phyloP scores from a whole-genome alignment of 805 yeast genomes.

The Metschnikowia gruessii region DNA sequence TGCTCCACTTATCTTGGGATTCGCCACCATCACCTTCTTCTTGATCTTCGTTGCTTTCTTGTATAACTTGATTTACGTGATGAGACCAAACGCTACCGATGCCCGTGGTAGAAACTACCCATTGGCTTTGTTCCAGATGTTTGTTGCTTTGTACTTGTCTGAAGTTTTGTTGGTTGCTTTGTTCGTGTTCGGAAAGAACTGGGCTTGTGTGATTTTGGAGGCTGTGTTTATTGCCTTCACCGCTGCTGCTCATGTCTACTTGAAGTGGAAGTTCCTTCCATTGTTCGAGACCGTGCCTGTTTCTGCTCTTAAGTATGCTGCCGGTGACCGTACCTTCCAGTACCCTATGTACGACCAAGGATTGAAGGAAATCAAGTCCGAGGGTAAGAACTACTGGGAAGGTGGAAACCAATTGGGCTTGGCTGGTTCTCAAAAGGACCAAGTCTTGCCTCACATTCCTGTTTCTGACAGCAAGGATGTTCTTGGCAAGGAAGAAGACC shows the following conservation, averaged over 20 bases:
- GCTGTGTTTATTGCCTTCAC: conserved; percentile 58
- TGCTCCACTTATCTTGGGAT: conserved; percentile 67
- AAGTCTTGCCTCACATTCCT: conserved; percentile 15
- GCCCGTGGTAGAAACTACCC: conserved; percentile 74
- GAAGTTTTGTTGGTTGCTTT: conserved; percentile 68
- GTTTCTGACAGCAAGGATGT: not conserved
- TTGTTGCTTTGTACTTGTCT: conserved; percentile 67
- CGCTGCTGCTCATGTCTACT: conserved; percentile 54
- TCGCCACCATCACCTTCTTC: conserved; percentile 56
- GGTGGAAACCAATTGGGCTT: conserved; percentile 44
- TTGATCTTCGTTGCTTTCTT: conserved; percentile 59
- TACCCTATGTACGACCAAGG: conserved; percentile 72
- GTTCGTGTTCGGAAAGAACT: conserved; percentile 72
- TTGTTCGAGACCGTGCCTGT: conserved; percentile 68
- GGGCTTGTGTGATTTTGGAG: conserved; percentile 76
- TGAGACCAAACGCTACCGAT: conserved; percentile 54
- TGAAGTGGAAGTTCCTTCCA: conserved; percentile 58
- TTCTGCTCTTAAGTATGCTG: conserved; percentile 52
- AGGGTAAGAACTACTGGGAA: conserved; percentile 49
- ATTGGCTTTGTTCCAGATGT: conserved; percentile 65
- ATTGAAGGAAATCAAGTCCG: conserved; percentile 48
- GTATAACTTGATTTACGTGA: conserved; percentile 63
- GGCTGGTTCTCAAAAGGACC: conserved; percentile 16
- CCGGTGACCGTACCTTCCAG: conserved; percentile 39
- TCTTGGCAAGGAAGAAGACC: conserved; percentile 14